phyloP scores from a whole-genome alignment of 305 asterid genomes.

The Lippia alba region DNA sequence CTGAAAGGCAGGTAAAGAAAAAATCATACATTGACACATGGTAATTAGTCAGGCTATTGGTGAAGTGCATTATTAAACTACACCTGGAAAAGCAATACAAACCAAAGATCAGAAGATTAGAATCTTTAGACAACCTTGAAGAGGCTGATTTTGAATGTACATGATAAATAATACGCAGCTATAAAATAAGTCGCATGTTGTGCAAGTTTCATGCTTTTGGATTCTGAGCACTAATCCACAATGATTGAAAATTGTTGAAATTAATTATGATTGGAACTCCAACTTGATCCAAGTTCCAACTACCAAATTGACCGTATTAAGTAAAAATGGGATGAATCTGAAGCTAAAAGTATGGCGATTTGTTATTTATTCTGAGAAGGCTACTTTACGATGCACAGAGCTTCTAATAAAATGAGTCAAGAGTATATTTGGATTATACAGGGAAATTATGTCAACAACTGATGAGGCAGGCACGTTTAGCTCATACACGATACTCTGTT shows the following conservation, averaged over 20 bases:
- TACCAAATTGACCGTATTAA: not conserved
- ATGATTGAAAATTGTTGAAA: not conserved
- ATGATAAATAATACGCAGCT: slow-evolving; percentile 12
- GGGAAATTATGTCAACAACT: not conserved
- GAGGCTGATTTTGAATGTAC: slow-evolving; percentile 6
- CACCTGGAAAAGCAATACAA: slow-evolving; percentile 11
- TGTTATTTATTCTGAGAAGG: not conserved
- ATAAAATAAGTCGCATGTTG: not conserved
- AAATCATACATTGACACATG: slow-evolving; percentile 25
- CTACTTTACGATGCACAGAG: not conserved
- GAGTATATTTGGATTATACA: not conserved
- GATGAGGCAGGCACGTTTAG: not conserved
- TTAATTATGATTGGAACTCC: slow-evolving; percentile 1
- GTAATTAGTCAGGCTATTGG: slow-evolving; percentile 23
- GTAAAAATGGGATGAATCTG: not conserved
- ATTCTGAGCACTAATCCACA: not conserved
- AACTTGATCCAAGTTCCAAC: slow-evolving; percentile 8
- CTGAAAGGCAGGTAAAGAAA: slow-evolving; percentile 54
- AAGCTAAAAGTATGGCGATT: slow-evolving; percentile 18
- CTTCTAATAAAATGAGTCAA: not conserved
- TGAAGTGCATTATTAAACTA: slow-evolving; percentile 12
- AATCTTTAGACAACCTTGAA: slow-evolving; percentile 4
- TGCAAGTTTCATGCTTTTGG: slow-evolving; percentile 8
- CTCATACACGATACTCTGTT: slow-evolving; percentile 8
- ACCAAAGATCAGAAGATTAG: not conserved